Evolutionary conservation across 805 yeast genomes (phyloP).

Genomic region (Trichomonascus vanleenenianus): DNA sequence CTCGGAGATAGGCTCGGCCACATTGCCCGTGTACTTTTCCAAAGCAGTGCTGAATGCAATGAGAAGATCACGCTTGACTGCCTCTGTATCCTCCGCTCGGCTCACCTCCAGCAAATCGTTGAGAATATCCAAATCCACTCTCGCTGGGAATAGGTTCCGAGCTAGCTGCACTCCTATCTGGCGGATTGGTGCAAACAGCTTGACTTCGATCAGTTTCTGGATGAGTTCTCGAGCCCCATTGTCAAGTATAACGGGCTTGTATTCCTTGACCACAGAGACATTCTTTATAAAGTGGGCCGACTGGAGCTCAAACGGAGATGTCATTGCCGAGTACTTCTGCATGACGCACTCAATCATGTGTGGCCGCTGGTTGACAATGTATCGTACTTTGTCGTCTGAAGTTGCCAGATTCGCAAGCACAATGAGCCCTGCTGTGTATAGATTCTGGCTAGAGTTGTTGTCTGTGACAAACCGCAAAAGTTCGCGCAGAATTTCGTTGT

Average conservation of each 20-base stretch:
- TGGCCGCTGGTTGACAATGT: conserved; percentile 2
- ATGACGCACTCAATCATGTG: conserved; percentile 2
- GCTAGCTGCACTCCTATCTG: conserved; percentile 12
- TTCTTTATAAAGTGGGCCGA: conserved; percentile 14
- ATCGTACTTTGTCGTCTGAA: conserved; percentile 1
- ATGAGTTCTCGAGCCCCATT: conserved; percentile 8
- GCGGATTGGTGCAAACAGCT: conserved; percentile 8
- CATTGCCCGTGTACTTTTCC: neutral
- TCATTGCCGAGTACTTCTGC: neutral
- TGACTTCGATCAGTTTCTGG: conserved; percentile 4
- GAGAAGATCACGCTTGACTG: conserved; percentile 3
- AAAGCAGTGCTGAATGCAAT: neutral
- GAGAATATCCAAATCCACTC: neutral
- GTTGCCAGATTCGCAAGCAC: conserved; percentile 12
- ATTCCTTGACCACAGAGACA: conserved; percentile 2
- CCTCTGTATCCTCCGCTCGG: conserved; percentile 7
- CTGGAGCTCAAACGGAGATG: conserved; percentile 13
- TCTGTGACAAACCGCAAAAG: neutral
- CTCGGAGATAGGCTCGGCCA: no score
- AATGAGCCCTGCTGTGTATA: neutral
- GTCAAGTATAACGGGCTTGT: neutral
- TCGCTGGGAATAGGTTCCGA: conserved; percentile 1
- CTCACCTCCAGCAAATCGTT: neutral
- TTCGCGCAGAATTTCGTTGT: neutral
- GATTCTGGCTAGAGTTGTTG: neutral